Conservation (phyloP, 1,139 yeast species). For the Eremothecium cymbalariae region DNA sequence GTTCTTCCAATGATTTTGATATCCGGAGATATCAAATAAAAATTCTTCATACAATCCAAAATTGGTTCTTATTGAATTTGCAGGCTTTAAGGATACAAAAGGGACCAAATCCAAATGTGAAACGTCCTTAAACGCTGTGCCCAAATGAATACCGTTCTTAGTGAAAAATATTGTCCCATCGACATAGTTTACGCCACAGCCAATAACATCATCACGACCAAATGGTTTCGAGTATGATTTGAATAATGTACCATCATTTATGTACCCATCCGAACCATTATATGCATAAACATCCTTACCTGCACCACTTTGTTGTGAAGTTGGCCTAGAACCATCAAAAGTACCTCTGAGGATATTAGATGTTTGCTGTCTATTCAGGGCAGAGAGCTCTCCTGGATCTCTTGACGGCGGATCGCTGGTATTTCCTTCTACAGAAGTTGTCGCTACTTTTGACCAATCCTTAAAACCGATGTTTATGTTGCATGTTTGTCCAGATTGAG, state of each 20-base stretch:
- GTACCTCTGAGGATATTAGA: constrained; percentile 11
- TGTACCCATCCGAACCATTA: constrained; percentile 49
- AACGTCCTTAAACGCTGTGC: constrained; percentile 44
- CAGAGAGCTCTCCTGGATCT: constrained; percentile 8
- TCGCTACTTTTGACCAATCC: constrained; percentile 11
- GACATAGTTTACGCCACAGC: constrained; percentile 74
- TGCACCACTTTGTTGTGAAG: constrained; percentile 4
- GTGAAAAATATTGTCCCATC: constrained; percentile 64
- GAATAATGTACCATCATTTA: constrained; percentile 34
- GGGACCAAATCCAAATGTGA: constrained; percentile 38
- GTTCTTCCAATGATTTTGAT: constrained; percentile 43
- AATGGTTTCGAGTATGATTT: constrained; percentile 40
- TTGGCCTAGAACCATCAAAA: constrained; percentile 9
- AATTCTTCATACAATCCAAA: constrained; percentile 59
- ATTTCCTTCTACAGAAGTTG: constrained; percentile 16
- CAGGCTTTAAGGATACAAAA: constrained; percentile 42
- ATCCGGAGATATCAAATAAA: constrained; percentile 61
- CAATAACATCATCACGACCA: constrained; percentile 58
- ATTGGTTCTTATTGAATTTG: constrained; percentile 51
- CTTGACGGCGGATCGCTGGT: constrained; percentile 11
- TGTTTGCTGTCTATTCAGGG: constrained; percentile 9
- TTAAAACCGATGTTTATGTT: constrained; percentile 40
- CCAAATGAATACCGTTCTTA: constrained; percentile 64
- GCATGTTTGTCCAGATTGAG: constrained; percentile 35
- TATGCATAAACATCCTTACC: constrained; percentile 44